These are phyloP conservation scores for Cyberlindnera bimundalis DNA, from an alignment of 805 yeast genomes.

Conservation along the genomic window DNA sequence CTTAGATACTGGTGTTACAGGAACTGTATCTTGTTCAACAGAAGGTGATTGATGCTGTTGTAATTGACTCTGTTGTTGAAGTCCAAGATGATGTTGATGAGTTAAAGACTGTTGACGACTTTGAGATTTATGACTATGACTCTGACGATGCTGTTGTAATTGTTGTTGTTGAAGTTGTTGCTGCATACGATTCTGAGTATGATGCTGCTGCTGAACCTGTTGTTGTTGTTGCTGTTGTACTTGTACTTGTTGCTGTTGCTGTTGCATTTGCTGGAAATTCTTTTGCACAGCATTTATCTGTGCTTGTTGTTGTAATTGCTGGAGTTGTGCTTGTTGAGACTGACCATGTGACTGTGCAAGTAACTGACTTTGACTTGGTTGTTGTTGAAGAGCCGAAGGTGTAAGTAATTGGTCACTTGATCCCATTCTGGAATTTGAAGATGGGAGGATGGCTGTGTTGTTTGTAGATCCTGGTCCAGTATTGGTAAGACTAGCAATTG, in stretches of 20 bases:
- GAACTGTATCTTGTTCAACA: not conserved
- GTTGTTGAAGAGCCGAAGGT: conserved; percentile 17
- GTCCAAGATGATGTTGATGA: conserved; percentile 7
- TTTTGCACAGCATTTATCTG: conserved; percentile 17
- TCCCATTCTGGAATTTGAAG: conserved; percentile 16
- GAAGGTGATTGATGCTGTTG: conserved; percentile 1
- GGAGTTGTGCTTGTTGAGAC: conserved; percentile 13
- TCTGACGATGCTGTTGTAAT: conserved; percentile 6
- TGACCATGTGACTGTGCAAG: conserved; percentile 9
- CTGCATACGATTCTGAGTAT: conserved; percentile 5
- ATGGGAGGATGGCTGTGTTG: conserved; percentile 12
- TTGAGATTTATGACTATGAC: conserved; percentile 6
- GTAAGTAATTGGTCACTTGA: conserved; percentile 21
- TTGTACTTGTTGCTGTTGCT: not conserved
- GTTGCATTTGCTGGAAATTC: conserved; percentile 21
- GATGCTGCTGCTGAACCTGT: conserved; percentile 11
- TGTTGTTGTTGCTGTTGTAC: conserved; percentile 14
- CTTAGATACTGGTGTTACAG: conserved; percentile 8
- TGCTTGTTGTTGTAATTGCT: conserved; percentile 13
- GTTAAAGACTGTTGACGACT: conserved; percentile 5
- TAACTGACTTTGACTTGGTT: conserved; percentile 7
- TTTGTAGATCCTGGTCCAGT: conserved; percentile 2
- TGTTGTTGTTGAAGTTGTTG: conserved; percentile 12
- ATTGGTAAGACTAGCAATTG: conserved; percentile 22
- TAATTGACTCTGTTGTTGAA: conserved; percentile 1